Conservation (phyloP, 345 rosid species). For the Gossypium anomalum region DNA sequence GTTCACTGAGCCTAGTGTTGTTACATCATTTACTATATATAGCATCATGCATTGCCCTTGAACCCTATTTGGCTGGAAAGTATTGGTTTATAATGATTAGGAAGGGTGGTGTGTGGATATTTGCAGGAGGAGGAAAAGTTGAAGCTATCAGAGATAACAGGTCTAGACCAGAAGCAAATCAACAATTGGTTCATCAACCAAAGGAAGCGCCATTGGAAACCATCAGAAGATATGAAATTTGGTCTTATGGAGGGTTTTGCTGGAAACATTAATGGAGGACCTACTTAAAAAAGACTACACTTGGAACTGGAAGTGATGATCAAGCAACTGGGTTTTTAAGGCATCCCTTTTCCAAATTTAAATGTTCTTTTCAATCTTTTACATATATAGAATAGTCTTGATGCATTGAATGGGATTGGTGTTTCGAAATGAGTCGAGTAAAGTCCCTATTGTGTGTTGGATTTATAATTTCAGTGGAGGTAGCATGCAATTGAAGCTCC, state of each 20-base stretch:
- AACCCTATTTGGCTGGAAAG: not conserved
- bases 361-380: too few species aligned
- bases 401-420: too few species aligned
- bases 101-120: not conserved
- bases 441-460: not conserved
- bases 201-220: constrained; percentile 76
- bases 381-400: too few species aligned
- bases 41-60: not conserved
- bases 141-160: constrained; percentile 46
- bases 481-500: not conserved
- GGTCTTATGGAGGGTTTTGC: constrained; percentile 37
- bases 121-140: constrained; percentile 57
- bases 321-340: not conserved
- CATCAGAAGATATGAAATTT: constrained; percentile 51
- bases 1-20: too few species aligned
- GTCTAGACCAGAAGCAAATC: constrained; percentile 67
- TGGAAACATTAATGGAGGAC: not conserved
- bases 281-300: constrained; percentile 18
- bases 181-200: constrained; percentile 79
- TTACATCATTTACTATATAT: too few species aligned
- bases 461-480: not conserved
- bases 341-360: not conserved
- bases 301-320: constrained; percentile 7
- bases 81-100: not conserved
- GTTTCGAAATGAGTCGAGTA: too few species aligned